phyloP scores from a whole-genome alignment of 495 filamentous ascomycete species.

The Halenospora varia region DNA sequence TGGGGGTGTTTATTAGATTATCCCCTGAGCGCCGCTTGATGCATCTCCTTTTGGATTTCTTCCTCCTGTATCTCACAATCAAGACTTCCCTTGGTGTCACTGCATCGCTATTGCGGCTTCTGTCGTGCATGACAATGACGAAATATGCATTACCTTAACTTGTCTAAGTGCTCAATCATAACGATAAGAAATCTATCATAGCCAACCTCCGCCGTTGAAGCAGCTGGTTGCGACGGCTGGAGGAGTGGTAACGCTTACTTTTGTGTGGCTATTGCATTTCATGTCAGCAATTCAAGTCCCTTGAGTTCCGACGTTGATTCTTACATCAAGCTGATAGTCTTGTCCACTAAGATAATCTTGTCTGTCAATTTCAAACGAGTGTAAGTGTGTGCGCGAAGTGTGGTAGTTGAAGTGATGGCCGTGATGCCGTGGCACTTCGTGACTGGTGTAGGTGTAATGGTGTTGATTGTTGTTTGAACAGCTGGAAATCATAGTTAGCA shows the following conservation, averaged over 20 bases:
- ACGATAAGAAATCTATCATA: too few species aligned
- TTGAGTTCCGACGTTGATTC: neutral
- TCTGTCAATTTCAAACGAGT: neutral
- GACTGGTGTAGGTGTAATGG: neutral
- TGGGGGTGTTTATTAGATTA: too few species aligned
- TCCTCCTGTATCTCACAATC: too few species aligned
- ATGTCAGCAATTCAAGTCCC: neutral
- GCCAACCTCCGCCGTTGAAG: neutral
- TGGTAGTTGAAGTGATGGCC: neutral
- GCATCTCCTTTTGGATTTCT: too few species aligned
- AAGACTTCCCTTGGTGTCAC: too few species aligned
- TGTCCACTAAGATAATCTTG: neutral
- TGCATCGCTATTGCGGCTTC: too few species aligned
- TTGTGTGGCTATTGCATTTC: neutral
- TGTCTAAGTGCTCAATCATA: too few species aligned
- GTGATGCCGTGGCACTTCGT: neutral
- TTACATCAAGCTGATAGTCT: neutral
- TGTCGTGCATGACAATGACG: too few species aligned
- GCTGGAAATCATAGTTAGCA: neutral
- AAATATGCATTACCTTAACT: too few species aligned
- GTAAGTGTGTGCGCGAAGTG: neutral
- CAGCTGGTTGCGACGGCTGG: neutral
- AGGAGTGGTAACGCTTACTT: neutral
- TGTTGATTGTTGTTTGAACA: neutral
- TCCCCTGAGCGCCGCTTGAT: too few species aligned